Conservation (phyloP, 2,329 filamentous ascomycete species). For the Fusarium tanahbumbuense region DNA sequence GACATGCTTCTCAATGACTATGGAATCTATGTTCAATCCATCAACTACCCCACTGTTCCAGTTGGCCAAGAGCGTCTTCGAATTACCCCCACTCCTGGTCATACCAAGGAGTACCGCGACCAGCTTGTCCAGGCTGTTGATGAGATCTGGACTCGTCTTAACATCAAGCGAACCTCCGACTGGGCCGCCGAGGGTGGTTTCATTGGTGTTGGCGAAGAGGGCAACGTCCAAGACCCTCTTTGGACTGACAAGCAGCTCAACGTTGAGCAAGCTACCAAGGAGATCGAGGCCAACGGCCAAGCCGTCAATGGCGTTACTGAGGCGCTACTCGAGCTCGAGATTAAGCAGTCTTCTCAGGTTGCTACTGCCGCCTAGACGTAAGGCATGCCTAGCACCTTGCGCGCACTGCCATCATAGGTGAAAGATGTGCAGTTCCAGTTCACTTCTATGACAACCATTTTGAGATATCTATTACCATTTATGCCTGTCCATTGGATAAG, state of each 20-base stretch:
- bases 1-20: slow-evolving; percentile 92
- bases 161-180: slow-evolving; percentile 91
- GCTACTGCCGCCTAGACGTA: slow-evolving; percentile 45
- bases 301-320: slow-evolving; percentile 63
- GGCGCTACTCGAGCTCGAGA: slow-evolving; percentile 68
- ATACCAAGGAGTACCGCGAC: slow-evolving; percentile 85
- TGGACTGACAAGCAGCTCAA: slow-evolving; percentile 94
- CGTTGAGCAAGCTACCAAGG: slow-evolving; percentile 72
- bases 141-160: slow-evolving; percentile 86
- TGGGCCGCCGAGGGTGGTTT: slow-evolving; percentile 94
- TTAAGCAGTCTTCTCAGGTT: slow-evolving; percentile 48
- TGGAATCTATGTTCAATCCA: slow-evolving; percentile 96
- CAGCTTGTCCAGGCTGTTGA: slow-evolving; percentile 87
- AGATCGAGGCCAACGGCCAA: slow-evolving; percentile 64
- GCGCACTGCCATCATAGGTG: slow-evolving; percentile 7
- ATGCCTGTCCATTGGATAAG: slow-evolving; percentile 23
- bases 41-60: slow-evolving; percentile 98
- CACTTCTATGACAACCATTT: slow-evolving; percentile 39
- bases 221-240: slow-evolving; percentile 74
- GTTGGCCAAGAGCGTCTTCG: slow-evolving; percentile 97
- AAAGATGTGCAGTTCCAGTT: slow-evolving; percentile 29
- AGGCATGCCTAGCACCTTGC: neutral
- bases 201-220: slow-evolving; percentile 87
- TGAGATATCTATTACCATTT: slow-evolving; percentile 36
- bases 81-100: slow-evolving; percentile 95